Conservation (phyloP, 2,329 filamentous ascomycete genomes). For the Penicillium sp. region DNA sequence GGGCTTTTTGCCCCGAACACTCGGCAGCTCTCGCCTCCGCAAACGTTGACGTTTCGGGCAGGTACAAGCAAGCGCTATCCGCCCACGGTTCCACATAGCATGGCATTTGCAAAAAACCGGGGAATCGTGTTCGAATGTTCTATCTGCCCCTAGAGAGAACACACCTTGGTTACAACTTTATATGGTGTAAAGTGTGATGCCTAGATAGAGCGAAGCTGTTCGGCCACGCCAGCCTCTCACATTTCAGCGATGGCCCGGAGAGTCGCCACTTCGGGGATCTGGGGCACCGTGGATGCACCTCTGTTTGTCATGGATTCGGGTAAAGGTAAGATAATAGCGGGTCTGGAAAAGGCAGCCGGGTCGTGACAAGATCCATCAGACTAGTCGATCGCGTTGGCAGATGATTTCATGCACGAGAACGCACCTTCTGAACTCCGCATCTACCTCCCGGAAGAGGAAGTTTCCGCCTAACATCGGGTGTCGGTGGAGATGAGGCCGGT, state of each 20-base stretch:
- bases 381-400: conserved; percentile 2
- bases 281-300: neutral
- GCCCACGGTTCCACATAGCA: neutral
- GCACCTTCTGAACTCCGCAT: conserved; percentile 8
- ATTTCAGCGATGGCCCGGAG: neutral
- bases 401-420: conserved; percentile 10
- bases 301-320: conserved; percentile 15
- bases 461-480: conserved; percentile 1
- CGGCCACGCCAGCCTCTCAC: neutral
- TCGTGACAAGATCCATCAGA: conserved; percentile 1
- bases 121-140: neutral
- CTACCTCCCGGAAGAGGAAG: conserved; percentile 20
- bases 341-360: neutral
- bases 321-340: neutral
- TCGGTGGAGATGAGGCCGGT: conserved; percentile 8
- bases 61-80: conserved; percentile 18
- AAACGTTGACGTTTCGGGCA: conserved; percentile 17
- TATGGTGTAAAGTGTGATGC: neutral
- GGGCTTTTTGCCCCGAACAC: neutral
- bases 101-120: neutral
- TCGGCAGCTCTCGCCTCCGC: conserved; percentile 1
- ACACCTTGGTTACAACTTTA: neutral
- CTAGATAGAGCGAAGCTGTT: neutral
- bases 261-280: conserved; percentile 1
- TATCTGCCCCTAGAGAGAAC: neutral